Base-by-base conservation (phyloP, 2,329 filamentous ascomycete species). In the Huntiella decipiens region DNA sequence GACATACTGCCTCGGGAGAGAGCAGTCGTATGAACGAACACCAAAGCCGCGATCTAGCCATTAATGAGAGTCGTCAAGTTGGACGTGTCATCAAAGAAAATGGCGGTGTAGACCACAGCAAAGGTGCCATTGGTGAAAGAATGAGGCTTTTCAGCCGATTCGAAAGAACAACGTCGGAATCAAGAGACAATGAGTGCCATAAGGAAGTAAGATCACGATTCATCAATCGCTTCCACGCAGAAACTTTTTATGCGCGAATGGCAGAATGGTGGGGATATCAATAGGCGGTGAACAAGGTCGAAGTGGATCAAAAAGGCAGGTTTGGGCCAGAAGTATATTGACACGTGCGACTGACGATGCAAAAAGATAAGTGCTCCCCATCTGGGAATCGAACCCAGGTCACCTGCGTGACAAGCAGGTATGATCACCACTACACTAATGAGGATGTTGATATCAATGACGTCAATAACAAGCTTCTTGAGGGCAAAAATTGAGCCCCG, bases 401-500 rank as follows among this genome's bases (percentile, higher is more conserved):
- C 44, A 50, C 48, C 48, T 50, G 48, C 48, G 48, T 50, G 48
- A 50, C 44, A 50, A 50, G 48, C 48, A 50, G 48, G 48, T 50
- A 50, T 50, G 48, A 50, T 50, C 44, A 50, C 48, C 48, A 50
- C 48, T 50, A 50, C 48, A 50, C 48, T 50, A 50, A 46, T 50
- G 48, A 50, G 48, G 48, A 49, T 38, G 8, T 28, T 28, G 22
- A 28, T 28, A 28, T 28, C 6, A 7, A 10, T 28, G 22, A 28
- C 22, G 7, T 28, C 22, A 28, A 28, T 28, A 28, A 7, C 22
- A 28, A 28, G 22, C 22, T 28, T 28, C 7, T 28, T 28, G 22
- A 28, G 3, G 22, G 22, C 6, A 28, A 2, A 28, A 28, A 10
- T 7, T 10, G 7, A 7, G 22, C 8, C 22, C 22, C 22, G 22